Evolutionary conservation across 257 asterid genomes (phyloP), one percentile per base, ranked within the genome.

Genomic region (Osmanthus fragrans): DNA sequence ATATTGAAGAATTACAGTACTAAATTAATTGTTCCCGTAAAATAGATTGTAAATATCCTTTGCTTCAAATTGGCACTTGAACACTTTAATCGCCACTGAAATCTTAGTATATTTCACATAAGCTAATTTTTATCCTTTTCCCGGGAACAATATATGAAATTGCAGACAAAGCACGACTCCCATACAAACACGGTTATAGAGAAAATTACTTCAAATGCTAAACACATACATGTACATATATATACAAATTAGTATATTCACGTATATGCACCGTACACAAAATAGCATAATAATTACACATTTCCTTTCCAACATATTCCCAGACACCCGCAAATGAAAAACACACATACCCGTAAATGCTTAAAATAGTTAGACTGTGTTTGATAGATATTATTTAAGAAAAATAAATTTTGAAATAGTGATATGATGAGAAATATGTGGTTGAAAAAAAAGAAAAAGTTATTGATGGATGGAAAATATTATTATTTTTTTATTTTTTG

Each of bases 31-130:
- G 49, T 11, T 40, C 49, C 2, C 49, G 16, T 10, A 40, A 40
- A 40, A 40, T 40, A 40, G 49, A 40, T 40, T 40, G 4, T 12
- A 11, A 40, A 12, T 40, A 40, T 40, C 16, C 11, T 11, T 11
- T 40, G 49, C 49, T 40, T 40, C 16, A 40, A 40, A 75, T 12
- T 75, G 65, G 70, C 40, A 45, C 77, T 15, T 68, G 36, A 76
- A 42, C 30, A 42, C 75, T 7, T 9, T 0, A 76, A 7, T 29
- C 33, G 65, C 34, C 30, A 8, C 45, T 29, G 65, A 70, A 70
- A 70, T 32, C 71, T 10, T 27, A 47, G 76, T 47, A 72, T 3
- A n/a, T 34, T 47, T 36, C 16, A 40, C 29, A 75, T 60, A 71
- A 47, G 18, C 33, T 8, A 39, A 1, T 39, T 37, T 30, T 18